Base-by-base conservation (phyloP, 2,329 filamentous ascomycete species). In the Phyllosticta citrichinensis region DNA sequence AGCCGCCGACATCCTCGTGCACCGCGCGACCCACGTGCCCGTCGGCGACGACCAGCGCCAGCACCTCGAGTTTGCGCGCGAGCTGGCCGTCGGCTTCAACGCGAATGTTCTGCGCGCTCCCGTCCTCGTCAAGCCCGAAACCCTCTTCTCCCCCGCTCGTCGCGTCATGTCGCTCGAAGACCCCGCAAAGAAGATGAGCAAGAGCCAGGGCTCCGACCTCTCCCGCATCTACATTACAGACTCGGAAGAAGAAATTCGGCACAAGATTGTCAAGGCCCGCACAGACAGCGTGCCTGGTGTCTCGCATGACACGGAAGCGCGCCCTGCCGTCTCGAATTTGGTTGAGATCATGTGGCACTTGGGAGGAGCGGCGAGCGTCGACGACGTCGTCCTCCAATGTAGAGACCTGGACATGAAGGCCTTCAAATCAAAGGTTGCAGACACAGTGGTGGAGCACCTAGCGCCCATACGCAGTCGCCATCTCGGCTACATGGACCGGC, bases 31-130 rank as follows among this genome's bases (percentile, higher is more conserved):
- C 0, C 90, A 97, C 75, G 93, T 99, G 24, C 94, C 94, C 11
- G 93, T 99, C 1, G 94, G 94, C n/a, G 89, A 95, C 66, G 94
- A 99, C 73, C 94, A 99, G 75, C 81, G 80, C 61, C 94, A 99
- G 68, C 94, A 99, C 74, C 83, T 99, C 22, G 94, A 99, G 72
- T 96, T 97, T 71, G 86, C 92, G 1, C 83, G 94, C 58, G 87
- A 95, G 70, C 87, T 91, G 64, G 94, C 88, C 9, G 87, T 84
- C 63, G 89, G 88, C 70, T 97, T 99, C 77, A 97, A 97, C 73
- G 75, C 82, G 2, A 90, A 89, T 66, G 83, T 83, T 1, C 69
- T 76, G 1, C 73, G 83, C n/a, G 80, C 96, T 2, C 77, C 88
- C 0, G 76, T 95, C 52, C 82, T 90, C 27, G 88, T 90, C 89